Evolutionary conservation across 768 basidiomycete species (phyloP), one percentile per base, ranked within the genome.

Genomic region (Russula ochroleuca): DNA sequence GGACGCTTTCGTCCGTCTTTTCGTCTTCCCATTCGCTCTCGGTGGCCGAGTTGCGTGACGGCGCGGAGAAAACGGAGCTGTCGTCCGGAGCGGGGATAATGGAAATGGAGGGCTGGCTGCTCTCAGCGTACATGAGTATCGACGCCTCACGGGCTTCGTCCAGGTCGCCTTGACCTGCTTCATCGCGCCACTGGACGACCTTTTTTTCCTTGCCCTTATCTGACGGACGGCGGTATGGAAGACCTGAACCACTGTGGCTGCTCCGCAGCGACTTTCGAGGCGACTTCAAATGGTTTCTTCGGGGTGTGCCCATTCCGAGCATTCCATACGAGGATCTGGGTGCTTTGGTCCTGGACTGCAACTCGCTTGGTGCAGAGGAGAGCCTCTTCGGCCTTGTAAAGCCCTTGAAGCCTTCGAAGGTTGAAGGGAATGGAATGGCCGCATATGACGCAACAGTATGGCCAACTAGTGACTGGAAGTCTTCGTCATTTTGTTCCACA

Each of bases 1-100:
- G 83, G 69, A 88, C 70, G 71, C 87, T 90, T 55, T 90, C 90
- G 9, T 94, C 90, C 1, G 88, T 90, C 75, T 83, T 88, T 71
- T 92, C 90, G 70, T 93, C 90, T 74, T 93, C 91, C 91, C 92
- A 93, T 61, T 94, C 91, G 72, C 87, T 91, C 69, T 92, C 90
- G 6, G 88, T 80, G 51, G 85, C 81, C 1, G 59, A 19, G 38
- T 38, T 67, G 28, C 59, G 55, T 5, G 25, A 81, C 73, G 4
- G 85, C 85, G 28, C 64, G 45, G 65, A 60, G 53, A 74, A 68
- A 49, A 73, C 73, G 45, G 73, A 73, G 41, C 67, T 50, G 37
- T 70, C 79, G 62, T 84, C 77, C 19, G 72, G 73, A 15, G 78
- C 68, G 43, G 78, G 74, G 41, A 77, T 72, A 25, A 72, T 65